Conservation (phyloP, 2,329 filamentous ascomycete genomes). For the Phaeomoniella chlamydospora region DNA sequence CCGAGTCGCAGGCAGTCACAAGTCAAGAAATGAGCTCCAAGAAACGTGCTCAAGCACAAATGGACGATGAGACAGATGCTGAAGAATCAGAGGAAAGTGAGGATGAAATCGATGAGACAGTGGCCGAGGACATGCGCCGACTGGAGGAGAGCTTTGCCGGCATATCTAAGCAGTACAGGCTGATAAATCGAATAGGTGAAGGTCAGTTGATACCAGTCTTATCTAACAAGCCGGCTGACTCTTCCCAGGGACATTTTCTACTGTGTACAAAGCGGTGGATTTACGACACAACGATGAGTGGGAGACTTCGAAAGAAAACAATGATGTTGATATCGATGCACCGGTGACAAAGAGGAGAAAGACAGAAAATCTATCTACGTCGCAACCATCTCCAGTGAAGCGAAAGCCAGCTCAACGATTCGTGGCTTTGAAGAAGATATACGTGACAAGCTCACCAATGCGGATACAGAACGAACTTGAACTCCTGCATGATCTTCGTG, state of each 20-base stretch:
- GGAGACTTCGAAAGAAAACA: slow-evolving; percentile 55
- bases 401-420: slow-evolving; percentile 46
- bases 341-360: slow-evolving; percentile 14
- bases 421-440: slow-evolving; percentile 98
- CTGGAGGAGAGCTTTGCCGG: slow-evolving; percentile 71
- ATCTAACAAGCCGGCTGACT: slow-evolving; percentile 5
- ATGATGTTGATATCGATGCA: slow-evolving; percentile 40
- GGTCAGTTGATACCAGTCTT: slow-evolving; percentile 35
- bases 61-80: slow-evolving; percentile 17
- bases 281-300: slow-evolving; percentile 66
- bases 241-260: slow-evolving; percentile 80
- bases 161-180: slow-evolving; percentile 68
- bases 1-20: not conserved
- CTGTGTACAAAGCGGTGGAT: slow-evolving; percentile 97
- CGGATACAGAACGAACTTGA: slow-evolving; percentile 96
- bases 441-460: slow-evolving; percentile 86
- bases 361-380: not conserved
- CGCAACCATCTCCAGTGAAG: not conserved
- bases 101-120: slow-evolving; percentile 30
- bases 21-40: not conserved
- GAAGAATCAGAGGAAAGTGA: slow-evolving; percentile 16
- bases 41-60: slow-evolving; percentile 13
- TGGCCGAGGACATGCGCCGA: slow-evolving; percentile 75
- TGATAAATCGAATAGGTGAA: slow-evolving; percentile 96
- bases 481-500: slow-evolving; percentile 71